Base-by-base conservation (phyloP, 2,329 filamentous ascomycete genomes). In the Diaporthe sp. region DNA sequence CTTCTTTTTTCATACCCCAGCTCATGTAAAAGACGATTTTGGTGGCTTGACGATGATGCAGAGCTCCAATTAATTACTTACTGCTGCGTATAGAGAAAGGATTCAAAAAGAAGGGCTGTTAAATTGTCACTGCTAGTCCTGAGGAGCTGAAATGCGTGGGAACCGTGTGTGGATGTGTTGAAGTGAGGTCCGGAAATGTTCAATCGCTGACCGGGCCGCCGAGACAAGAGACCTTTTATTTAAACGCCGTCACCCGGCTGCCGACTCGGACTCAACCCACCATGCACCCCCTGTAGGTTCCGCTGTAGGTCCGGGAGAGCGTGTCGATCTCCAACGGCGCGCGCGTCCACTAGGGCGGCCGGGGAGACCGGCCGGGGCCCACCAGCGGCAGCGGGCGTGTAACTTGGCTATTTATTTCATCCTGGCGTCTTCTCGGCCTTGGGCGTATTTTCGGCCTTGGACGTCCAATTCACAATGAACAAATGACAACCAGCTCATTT, bases 21-120 rank as follows among this genome's bases (percentile, higher is more conserved):
- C 47, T 68, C 44, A 68, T 68, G 63, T 68, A 68, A 68, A 51
- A 68, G 47, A 68, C 63, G 63, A 53, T 7, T 53, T 68, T 68
- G 63, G 63, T 53, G 63, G 47, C 63, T 68, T 68, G 63, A 51
- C 42, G 61, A 44, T n/a, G n/a, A 66, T 53, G 63, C 63, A 53
- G 44, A 68, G 63, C 63, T 68, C 47, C 63, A n/a, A n/a, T 68
- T 53, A 68, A 53, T 68, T 68, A 68, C 32, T 68, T 39, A 53
- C 30, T 68, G 44, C 30, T 53, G 44, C 63, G 63, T 39, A 53
- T 68, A 68, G 63, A 68, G 32, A 53, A 37, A 37, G 32, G 47
- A 39, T 37, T 30, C 13, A 37, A 53, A 68, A 68, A 68, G 63
- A 68, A 37, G 10, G 42, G 13, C 53, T 53, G 44, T 37, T 27